Evolutionary conservation across 2,329 filamentous ascomycete species (phyloP).

Genomic region (Colletotrichum eleusines): DNA sequence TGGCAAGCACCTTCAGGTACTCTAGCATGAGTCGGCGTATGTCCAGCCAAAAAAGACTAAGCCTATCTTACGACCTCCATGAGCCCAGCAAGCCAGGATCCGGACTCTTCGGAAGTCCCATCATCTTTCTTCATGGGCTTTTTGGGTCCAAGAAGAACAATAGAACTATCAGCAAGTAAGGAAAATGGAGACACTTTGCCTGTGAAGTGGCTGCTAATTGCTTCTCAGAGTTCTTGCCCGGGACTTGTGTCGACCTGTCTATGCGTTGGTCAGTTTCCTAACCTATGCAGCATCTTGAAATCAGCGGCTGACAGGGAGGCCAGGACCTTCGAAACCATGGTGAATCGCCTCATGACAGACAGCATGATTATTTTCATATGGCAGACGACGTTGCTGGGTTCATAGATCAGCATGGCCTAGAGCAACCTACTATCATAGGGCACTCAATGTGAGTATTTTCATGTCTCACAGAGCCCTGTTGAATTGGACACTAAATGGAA

Average conservation of each 20-base stretch:
- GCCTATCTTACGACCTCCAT: slow-evolving; percentile 73
- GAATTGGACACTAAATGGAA: background rate
- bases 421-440: slow-evolving; percentile 82
- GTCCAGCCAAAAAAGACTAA: slow-evolving; percentile 7
- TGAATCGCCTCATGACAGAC: slow-evolving; percentile 81
- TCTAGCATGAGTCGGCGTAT: background rate
- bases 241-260: slow-evolving; percentile 84
- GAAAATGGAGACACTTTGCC: slow-evolving; percentile 36
- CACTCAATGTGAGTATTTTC: slow-evolving; percentile 82
- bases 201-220: slow-evolving; percentile 36
- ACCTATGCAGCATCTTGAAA: background rate
- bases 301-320: slow-evolving; percentile 39
- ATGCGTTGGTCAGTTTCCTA: slow-evolving; percentile 75
- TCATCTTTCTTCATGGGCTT: slow-evolving; percentile 91
- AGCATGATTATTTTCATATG: slow-evolving; percentile 86
- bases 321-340: slow-evolving; percentile 95
- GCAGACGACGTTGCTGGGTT: slow-evolving; percentile 87
- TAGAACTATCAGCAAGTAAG: slow-evolving; percentile 92
- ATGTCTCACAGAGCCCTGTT: background rate
- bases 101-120: slow-evolving; percentile 66
- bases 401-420: slow-evolving; percentile 77
- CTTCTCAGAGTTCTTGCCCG: slow-evolving; percentile 77
- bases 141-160: slow-evolving; percentile 98
- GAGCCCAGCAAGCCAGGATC: slow-evolving; percentile 61
- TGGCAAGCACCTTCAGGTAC: too few species aligned